phyloP scores from a whole-genome alignment of 768 basidiomycete genomes.

The Auricularia auricula-judae region DNA sequence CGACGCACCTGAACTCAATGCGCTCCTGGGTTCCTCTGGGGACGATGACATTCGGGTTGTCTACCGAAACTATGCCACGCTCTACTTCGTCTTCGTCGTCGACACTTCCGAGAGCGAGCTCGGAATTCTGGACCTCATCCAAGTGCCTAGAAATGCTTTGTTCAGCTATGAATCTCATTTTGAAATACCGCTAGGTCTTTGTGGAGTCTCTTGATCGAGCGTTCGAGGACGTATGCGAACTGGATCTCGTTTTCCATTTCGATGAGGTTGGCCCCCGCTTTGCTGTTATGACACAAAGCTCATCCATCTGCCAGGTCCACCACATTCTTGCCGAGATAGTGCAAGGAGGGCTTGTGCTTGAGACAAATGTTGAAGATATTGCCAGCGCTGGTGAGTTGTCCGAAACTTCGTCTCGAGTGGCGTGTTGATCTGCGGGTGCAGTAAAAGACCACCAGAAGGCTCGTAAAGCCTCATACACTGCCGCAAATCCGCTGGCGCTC shows the following conservation, averaged over 20 bases:
- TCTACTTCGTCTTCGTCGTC: constrained; percentile 96
- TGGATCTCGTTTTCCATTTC: constrained; percentile 97
- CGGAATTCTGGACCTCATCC: constrained; percentile 91
- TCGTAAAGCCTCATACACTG: constrained; percentile 65
- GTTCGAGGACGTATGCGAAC: constrained; percentile 97
- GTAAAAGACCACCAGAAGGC: constrained; percentile 61
- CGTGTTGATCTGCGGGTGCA: constrained; percentile 19
- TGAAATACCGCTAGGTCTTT: constrained; percentile 55
- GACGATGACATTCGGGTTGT: constrained; percentile 70
- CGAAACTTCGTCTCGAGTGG: background rate
- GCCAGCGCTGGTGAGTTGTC: constrained; percentile 49
- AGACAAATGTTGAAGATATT: constrained; percentile 88
- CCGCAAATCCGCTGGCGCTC: constrained; percentile 74
- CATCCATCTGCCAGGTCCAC: constrained; percentile 54
- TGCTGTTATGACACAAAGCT: background rate
- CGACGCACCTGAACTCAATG: constrained; percentile 80
- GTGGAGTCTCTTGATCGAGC: constrained; percentile 93
- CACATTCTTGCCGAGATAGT: constrained; percentile 94
- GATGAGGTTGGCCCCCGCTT: constrained; percentile 59
- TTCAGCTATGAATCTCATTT: background rate
- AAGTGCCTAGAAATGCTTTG: constrained; percentile 40
- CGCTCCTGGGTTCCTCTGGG: constrained; percentile 45
- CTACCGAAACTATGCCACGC: constrained; percentile 90
- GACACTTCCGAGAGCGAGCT: constrained; percentile 95
- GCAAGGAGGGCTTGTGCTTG: constrained; percentile 91